A percentile compares a stretch with the other conserved stretches of the same genome.
phyloP scores from a whole-genome alignment of 2,329 filamentous ascomycete genomes.

The Penicillium janthinellum region DNA sequence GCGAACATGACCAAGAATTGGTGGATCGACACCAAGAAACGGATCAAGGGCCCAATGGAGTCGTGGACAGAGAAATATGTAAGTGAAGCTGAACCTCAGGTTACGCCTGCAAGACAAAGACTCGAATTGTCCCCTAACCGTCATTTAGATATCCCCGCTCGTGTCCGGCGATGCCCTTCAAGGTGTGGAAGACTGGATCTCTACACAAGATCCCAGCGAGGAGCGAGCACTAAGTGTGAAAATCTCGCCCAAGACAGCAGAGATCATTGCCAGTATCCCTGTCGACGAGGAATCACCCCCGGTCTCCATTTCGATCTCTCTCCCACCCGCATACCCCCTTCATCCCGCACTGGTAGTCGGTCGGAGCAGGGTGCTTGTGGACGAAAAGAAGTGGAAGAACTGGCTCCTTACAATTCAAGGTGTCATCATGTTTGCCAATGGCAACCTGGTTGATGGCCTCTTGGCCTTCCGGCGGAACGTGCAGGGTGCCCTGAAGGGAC shows the following conservation, averaged over 20 bases:
- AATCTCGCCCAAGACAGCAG: conserved; percentile 68
- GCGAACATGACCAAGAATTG: conserved; percentile 79
- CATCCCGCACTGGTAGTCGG: conserved; percentile 74
- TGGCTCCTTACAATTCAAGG: conserved; percentile 89
- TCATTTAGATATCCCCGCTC: conserved; percentile 43
- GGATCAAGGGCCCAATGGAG: conserved; percentile 78
- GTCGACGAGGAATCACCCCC: conserved; percentile 84
- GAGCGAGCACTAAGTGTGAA: conserved; percentile 64
- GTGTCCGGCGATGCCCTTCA: conserved; percentile 44
- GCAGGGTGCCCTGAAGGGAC: conserved; percentile 82
- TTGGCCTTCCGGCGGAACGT: conserved; percentile 85
- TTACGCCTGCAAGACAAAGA: background rate
- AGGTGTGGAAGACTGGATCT: conserved; percentile 45
- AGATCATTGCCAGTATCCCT: conserved; percentile 81
- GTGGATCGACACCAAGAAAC: conserved; percentile 78
- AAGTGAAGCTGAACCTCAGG: conserved; percentile 50
- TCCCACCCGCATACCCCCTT: conserved; percentile 82
- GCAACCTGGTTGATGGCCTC: conserved; percentile 83
- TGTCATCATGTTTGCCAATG: conserved; percentile 90
- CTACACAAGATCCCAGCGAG: conserved; percentile 51
- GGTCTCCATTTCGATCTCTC: conserved; percentile 76
- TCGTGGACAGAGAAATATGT: conserved; percentile 84
- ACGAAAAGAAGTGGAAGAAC: conserved; percentile 87
- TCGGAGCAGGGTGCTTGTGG: conserved; percentile 80
- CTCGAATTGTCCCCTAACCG: conserved; percentile 12